These are phyloP conservation scores for Dichotomopilus funicola DNA, from an alignment of 2,329 filamentous ascomycete species.

Conservation along the genomic window DNA sequence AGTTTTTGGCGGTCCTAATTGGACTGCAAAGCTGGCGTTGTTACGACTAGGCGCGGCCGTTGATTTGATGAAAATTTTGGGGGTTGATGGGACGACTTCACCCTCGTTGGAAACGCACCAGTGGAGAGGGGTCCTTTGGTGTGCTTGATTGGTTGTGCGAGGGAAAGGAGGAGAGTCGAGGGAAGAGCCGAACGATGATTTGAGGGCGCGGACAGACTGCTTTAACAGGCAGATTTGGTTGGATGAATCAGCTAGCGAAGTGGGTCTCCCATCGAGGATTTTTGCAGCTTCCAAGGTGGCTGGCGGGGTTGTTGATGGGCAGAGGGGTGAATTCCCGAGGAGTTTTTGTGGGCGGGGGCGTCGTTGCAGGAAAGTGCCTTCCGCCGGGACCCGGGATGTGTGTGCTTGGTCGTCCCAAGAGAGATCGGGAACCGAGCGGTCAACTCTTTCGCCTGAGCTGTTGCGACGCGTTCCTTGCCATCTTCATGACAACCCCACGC, in stretches of 20 bases:
- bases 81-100: constrained; percentile 16
- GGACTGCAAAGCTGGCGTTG: constrained; percentile 21
- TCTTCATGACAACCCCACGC: background rate
- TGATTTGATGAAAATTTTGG: constrained; percentile 29
- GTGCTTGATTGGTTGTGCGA: constrained; percentile 45
- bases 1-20: constrained; percentile 21
- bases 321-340: constrained; percentile 18
- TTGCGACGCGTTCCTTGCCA: background rate
- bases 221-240: constrained; percentile 41
- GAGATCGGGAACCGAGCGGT: background rate
- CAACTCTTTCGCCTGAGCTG: background rate
- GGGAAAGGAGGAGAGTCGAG: constrained; percentile 36
- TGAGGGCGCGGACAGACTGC: constrained; percentile 40
- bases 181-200: constrained; percentile 46
- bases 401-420: background rate
- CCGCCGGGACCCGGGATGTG: background rate
- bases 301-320: constrained; percentile 15
- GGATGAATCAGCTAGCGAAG: constrained; percentile 41
- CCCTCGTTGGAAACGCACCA: constrained; percentile 16
- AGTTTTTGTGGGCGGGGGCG: constrained; percentile 9
- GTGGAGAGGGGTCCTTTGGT: constrained; percentile 34
- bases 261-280: constrained; percentile 23
- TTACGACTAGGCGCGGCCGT: constrained; percentile 23
- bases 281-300: constrained; percentile 18
- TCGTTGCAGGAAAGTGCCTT: constrained; percentile 15